Evolutionary conservation across 2,329 filamentous ascomycete genomes (phyloP), one percentile per base, ranked within the genome.

Genomic region (Aspergillus luchuensis): DNA sequence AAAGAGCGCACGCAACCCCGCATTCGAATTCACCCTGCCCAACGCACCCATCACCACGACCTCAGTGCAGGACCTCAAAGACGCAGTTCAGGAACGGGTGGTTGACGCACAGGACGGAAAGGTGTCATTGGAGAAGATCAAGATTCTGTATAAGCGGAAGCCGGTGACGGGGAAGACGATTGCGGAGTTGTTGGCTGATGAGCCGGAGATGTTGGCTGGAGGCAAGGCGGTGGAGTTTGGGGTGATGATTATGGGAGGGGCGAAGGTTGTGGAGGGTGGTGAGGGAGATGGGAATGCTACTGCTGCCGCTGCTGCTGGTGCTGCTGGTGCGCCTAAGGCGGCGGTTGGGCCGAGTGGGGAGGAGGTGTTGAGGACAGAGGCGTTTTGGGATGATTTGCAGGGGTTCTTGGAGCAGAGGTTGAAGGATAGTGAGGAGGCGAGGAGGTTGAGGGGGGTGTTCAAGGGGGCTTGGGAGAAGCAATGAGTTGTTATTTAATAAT

Each of bases 361-460:
- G 57, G 84, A 85, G 28, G 83, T 89, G 19, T 72, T 96, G 65
- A 79, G 85, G 71, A 89, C 86, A 11, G 85, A 89, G 6, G 87
- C 84, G 58, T 99, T 99, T 73, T 99, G 95, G 95, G 79, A 78
- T 8, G 95, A 98, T 79, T 76, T 99, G 64, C 87, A 87, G 72
- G 90, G 85, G 0, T 98, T 94, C 76, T 74, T 99, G 74, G 79
- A 87, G 71, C 90, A 93, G 80, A 85, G 91, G 73, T 78, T 97
- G 69, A 87, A 89, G 76, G 90, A 96, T 72, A 87, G 83, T 55
- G 74, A 73, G 2, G 82, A 85, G 71, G 91, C 89, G 0, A 85
- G 85, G 66, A 85, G 87, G 68, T 75, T 94, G 69, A 84, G 84
- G 38, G 79, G 75, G 5, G 74, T 90, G 21, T 97, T 97, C 72